phyloP scores from a whole-genome alignment of 169 alveolate genomes.

The Plasmodium gallinaceum region DNA sequence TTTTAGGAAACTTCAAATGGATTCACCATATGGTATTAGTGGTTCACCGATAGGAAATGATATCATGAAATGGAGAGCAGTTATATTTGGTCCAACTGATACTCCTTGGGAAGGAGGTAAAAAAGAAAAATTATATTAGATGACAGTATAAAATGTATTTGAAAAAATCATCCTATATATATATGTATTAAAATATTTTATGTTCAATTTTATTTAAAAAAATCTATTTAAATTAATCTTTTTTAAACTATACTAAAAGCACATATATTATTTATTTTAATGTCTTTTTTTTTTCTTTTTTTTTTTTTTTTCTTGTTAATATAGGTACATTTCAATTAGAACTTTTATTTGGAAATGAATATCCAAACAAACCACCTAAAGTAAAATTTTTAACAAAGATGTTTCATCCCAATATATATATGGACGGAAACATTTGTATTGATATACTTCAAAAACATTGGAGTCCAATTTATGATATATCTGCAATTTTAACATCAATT shows the following conservation, averaged over 20 bases:
- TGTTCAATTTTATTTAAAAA: too few relatives aligned
- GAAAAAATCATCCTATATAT: background rate
- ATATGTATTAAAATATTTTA: too few relatives aligned
- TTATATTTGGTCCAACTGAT: slow-evolving; percentile 98
- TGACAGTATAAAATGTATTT: background rate
- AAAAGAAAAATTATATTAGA: too few relatives aligned
- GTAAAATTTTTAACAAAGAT: slow-evolving; percentile 90
- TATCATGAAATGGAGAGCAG: slow-evolving; percentile 97
- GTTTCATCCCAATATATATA: slow-evolving; percentile 95
- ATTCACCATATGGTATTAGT: slow-evolving; percentile 93
- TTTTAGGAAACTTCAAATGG: slow-evolving; percentile 93
- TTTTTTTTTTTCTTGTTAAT: slow-evolving; percentile 13
- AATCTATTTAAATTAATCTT: too few relatives aligned
- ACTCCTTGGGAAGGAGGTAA: slow-evolving; percentile 99
- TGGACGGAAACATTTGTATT: slow-evolving; percentile 96
- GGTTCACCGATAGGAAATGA: slow-evolving; percentile 97
- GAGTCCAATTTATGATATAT: slow-evolving; percentile 98
- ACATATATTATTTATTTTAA: too few relatives aligned
- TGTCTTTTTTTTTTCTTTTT: too few relatives aligned
- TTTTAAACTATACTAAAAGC: too few relatives aligned
- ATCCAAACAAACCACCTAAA: slow-evolving; percentile 94
- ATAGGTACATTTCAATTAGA: slow-evolving; percentile 93
- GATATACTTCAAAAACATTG: slow-evolving; percentile 96
- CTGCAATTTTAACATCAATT: slow-evolving; percentile 96
- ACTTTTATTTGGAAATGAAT: slow-evolving; percentile 92